Base-by-base conservation (phyloP, 257 asterid species). In the Rhazya stricta region DNA sequence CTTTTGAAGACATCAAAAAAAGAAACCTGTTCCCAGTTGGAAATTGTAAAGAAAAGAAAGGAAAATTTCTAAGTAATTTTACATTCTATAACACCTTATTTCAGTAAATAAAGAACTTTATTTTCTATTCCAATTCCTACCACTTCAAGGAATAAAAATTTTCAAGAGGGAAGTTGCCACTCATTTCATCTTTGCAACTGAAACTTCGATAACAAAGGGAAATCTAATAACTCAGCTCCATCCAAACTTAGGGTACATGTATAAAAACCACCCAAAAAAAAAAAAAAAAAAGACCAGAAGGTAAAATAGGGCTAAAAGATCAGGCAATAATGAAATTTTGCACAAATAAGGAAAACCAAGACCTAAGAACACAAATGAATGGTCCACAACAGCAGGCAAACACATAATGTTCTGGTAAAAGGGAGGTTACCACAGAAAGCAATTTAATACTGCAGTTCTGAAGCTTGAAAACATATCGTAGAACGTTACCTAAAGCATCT, bases 401-500 rank as follows among this genome's bases (percentile, higher is more conserved):
- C 13, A 75, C 3, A 61, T 36, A 41, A 27, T 63, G 2, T 29
- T 67, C 2, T 37, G 36, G 61, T 15, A 39, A 62, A 29, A 54
- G 12, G 23, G 9, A n/a, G 60, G 70, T 48, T 30, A 37, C 23
- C 25, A 25, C 32, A 75, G 29, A 29, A 16, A 46, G 19, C 16
- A 69, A 34, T 48, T 69, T 27, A n/a, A 63, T 13, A 65, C 13
- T 11, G 16, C 34, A 25, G 29, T 51, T 53, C 48, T 23, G 45
- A 36, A 48, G 30, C 23, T 19, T 58, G 15, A 39, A 43, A 76
- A 41, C 2, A 1, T 25, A 12, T 19, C 46, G 54, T 11, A 78
- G 73, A 60, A 53, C 13, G 73, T 67, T 83, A 85, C 96, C 98
- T 86, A 84, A 87, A 80, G 76, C 81, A 89, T 80, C 88, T 78